Evolutionary conservation across 2,329 filamentous ascomycete genomes (phyloP).

Genomic region (Diatrype stigma): DNA sequence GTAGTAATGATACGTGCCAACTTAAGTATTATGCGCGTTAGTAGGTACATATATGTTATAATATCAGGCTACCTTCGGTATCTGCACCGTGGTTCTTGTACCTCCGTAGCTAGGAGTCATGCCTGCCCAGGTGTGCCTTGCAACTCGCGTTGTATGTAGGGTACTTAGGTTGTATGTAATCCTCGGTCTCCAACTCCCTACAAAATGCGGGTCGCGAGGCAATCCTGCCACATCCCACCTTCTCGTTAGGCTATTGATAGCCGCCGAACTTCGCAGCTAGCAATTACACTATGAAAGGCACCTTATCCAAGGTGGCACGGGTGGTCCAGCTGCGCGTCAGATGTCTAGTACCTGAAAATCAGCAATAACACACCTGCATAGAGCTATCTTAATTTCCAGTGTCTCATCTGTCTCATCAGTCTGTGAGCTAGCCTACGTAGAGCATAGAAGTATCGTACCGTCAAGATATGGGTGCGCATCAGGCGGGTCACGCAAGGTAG

Average conservation of each 20-base stretch:
- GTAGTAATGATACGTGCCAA: too few species aligned
- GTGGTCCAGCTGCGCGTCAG: not conserved
- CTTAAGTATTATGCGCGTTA: too few species aligned
- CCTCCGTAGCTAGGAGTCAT: slow-evolving; percentile 12
- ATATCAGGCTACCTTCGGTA: too few species aligned
- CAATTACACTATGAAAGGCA: not conserved
- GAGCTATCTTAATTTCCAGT: not conserved
- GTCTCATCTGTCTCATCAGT: not conserved
- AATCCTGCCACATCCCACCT: slow-evolving; percentile 8
- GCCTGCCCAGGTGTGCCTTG: slow-evolving; percentile 2
- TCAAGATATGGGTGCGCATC: not conserved
- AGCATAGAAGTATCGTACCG: not conserved
- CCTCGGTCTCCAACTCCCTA: slow-evolving; percentile 18
- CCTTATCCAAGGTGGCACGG: too few species aligned
- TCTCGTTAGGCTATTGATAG: slow-evolving; percentile 14
- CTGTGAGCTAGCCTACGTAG: not conserved
- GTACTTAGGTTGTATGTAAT: slow-evolving; percentile 12
- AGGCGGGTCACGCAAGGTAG: not conserved
- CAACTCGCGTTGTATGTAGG: too few species aligned
- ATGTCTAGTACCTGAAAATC: not conserved
- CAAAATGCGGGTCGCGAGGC: slow-evolving; percentile 13
- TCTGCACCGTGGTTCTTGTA: too few species aligned
- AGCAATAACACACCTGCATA: not conserved
- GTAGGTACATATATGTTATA: too few species aligned
- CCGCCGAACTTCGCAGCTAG: slow-evolving; percentile 22